Percentiles rank a stretch among this genome's conserved stretches.
Evolutionary conservation across 2,329 filamentous ascomycete genomes (phyloP).

Genomic region (Calonectria pseudoturangicola): DNA sequence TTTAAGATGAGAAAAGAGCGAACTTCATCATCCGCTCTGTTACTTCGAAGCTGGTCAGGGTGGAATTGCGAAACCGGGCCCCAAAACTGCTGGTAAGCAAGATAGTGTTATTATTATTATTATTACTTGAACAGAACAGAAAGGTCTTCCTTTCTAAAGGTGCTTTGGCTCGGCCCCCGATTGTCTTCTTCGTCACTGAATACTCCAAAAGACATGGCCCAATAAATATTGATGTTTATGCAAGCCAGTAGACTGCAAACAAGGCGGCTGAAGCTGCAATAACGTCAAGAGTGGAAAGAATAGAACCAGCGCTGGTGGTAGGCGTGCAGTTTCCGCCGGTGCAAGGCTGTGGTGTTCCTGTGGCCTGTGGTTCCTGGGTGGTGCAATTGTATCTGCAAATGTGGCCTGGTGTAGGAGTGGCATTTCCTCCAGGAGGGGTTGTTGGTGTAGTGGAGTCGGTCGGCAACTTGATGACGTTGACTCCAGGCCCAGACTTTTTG

Average conservation of each 20-base stretch:
- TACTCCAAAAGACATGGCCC: too few species aligned
- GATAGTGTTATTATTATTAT: too few species aligned
- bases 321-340: not conserved
- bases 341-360: not conserved
- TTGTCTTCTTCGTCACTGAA: too few species aligned
- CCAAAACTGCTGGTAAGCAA: too few species aligned
- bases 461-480: not conserved
- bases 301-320: not conserved
- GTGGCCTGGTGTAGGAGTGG: not conserved
- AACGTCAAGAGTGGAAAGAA: not conserved
- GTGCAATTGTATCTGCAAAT: slow-evolving; percentile 11
- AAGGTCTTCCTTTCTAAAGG: too few species aligned
- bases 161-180: too few species aligned
- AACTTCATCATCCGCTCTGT: too few species aligned
- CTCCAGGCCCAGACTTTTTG: not conserved
- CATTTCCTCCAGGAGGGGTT: not conserved
- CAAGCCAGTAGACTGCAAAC: not conserved
- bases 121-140: too few species aligned
- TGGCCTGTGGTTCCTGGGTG: not conserved
- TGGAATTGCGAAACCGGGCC: too few species aligned
- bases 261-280: not conserved
- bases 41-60: too few species aligned
- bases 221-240: not conserved
- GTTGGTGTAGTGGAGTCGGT: slow-evolving; percentile 6
- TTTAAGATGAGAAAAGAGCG: too few species aligned